Percentiles rank a stretch among this genome's conserved stretches.
These are phyloP conservation scores for Phoma herbarum DNA, from an alignment of 2,329 filamentous ascomycete genomes.

Conservation along the genomic window DNA sequence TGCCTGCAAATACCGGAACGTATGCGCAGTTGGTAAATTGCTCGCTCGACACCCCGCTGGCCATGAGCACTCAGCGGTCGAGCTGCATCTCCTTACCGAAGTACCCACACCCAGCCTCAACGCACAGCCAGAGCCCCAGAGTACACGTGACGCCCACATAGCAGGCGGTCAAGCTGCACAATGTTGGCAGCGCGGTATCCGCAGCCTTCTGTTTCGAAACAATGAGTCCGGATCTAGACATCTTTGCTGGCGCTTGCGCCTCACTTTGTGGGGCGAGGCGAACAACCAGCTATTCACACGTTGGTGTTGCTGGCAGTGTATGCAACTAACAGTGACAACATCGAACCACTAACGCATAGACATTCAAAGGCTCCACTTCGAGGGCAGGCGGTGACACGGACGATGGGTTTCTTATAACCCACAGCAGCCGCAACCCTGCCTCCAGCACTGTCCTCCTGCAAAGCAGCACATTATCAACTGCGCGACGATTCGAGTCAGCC, in stretches of 20 bases:
- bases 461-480: neutral
- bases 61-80: neutral
- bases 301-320: slow-evolving; percentile 11
- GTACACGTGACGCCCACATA: slow-evolving; percentile 9
- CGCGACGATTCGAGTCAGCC: neutral
- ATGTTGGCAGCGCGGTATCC: slow-evolving; percentile 19
- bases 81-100: neutral
- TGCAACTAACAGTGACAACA: slow-evolving; percentile 20
- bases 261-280: slow-evolving; percentile 25
- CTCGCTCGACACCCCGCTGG: neutral
- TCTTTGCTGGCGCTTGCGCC: slow-evolving; percentile 18
- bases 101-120: slow-evolving; percentile 9
- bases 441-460: neutral
- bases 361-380: slow-evolving; percentile 18
- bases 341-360: slow-evolving; percentile 13
- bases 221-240: slow-evolving; percentile 2
- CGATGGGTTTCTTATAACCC: neutral
- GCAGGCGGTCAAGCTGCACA: slow-evolving; percentile 14
- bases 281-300: slow-evolving; percentile 23
- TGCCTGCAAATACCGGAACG: neutral
- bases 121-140: neutral
- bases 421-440: neutral
- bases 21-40: neutral
- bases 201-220: slow-evolving; percentile 13
- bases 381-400: slow-evolving; percentile 7